Evolutionary conservation across 73 alveolate genomes (phyloP).

Genomic region (Paramecium biaurelia): DNA sequence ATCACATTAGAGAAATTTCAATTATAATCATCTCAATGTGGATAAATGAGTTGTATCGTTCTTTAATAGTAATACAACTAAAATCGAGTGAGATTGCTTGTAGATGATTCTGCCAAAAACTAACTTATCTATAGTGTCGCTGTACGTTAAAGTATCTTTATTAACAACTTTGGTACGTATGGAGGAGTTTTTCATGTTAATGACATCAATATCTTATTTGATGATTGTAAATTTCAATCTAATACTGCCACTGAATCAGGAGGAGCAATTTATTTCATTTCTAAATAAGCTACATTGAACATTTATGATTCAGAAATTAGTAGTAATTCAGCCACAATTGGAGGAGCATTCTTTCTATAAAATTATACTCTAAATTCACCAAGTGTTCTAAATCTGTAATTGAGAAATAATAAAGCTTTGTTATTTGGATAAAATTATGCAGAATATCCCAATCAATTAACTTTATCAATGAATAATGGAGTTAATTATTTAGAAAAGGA

Average conservation of each 20-base stretch:
- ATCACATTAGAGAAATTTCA: background rate
- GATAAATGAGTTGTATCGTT: background rate
- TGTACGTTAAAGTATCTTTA: background rate
- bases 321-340: background rate
- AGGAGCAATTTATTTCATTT: background rate
- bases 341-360: background rate
- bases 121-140: background rate
- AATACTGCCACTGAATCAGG: background rate
- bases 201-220: background rate
- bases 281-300: background rate
- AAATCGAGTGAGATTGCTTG: background rate
- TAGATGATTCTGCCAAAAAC: background rate
- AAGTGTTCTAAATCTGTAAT: background rate
- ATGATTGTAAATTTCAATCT: background rate
- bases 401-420: background rate
- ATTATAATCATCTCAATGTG: background rate
- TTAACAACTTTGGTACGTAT: background rate
- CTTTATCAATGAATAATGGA: background rate
- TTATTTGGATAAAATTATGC: background rate
- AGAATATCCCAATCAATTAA: background rate
- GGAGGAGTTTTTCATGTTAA: background rate
- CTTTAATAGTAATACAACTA: background rate
- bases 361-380: background rate
- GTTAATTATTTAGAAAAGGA: background rate
- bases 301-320: background rate